A percentile compares a stretch with the other conserved stretches of the same genome.
phyloP scores from a whole-genome alignment of 2,329 filamentous ascomycete genomes.

The Didymella keratinophila region DNA sequence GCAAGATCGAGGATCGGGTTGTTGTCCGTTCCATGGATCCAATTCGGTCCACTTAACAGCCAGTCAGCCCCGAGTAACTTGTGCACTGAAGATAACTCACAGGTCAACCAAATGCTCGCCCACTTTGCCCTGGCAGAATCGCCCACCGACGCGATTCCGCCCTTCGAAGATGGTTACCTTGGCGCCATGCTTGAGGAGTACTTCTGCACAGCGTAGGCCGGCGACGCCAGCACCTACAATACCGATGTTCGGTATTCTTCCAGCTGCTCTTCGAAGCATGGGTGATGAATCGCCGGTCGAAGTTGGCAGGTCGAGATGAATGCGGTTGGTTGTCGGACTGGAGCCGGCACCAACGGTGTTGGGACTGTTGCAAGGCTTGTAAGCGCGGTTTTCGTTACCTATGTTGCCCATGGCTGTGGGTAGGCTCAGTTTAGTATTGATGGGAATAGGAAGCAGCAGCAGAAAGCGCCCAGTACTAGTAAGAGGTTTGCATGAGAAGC shows the following conservation, averaged over 20 bases:
- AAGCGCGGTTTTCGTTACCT: slow-evolving; percentile 39
- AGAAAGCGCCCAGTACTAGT: background rate
- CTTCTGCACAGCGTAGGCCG: slow-evolving; percentile 74
- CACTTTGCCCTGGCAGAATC: slow-evolving; percentile 61
- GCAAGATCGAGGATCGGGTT: slow-evolving; percentile 76
- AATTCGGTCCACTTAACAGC: slow-evolving; percentile 73
- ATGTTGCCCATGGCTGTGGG: slow-evolving; percentile 31
- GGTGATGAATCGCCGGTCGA: slow-evolving; percentile 33
- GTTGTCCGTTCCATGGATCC: slow-evolving; percentile 76
- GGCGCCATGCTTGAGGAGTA: slow-evolving; percentile 70
- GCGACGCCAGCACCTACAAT: slow-evolving; percentile 76
- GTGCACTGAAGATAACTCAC: slow-evolving; percentile 50
- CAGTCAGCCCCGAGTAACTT: background rate
- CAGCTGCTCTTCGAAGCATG: slow-evolving; percentile 44
- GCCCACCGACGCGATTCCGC: slow-evolving; percentile 70
- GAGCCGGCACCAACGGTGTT: slow-evolving; percentile 23
- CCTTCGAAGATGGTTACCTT: slow-evolving; percentile 75
- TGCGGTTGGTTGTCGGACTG: slow-evolving; percentile 27
- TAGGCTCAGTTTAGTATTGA: background rate
- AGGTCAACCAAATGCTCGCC: slow-evolving; percentile 64
- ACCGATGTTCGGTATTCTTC: slow-evolving; percentile 63
- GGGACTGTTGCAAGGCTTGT: slow-evolving; percentile 33
- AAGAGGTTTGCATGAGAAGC: no score
- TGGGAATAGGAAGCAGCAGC: background rate
- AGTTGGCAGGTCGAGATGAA: slow-evolving; percentile 46